Base-by-base conservation (phyloP, 208 protist genomes). In the Trypanosoma melophagium region DNA sequence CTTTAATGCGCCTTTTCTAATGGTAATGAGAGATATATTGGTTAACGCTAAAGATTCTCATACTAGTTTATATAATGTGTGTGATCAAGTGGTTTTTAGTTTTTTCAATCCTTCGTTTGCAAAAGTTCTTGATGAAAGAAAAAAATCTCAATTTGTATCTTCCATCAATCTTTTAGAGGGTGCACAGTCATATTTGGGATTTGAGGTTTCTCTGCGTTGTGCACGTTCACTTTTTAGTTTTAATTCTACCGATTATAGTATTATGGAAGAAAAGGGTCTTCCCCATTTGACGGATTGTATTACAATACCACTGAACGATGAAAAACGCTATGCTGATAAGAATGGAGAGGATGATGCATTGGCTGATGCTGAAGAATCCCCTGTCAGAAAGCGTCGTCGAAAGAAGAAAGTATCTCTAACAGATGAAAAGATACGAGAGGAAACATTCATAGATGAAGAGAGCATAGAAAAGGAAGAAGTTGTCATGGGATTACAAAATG, bases 101-200 rank as follows among this genome's bases (percentile, higher is more conserved):
- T 96, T 94, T 66, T 96, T 96, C 73, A 96, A 96, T 57, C 90
- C 90, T 22, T 22, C 74, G 0, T 87, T 73, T 57, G 87, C 90
- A 13, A 79, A 89, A 52, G 41, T 77, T 45, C 70, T 81, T 17
- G 87, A 93, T 63, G 61, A 72, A 9, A 74, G 76, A 58, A 28
- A 47, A 53, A 44, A 19, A 47, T 14, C 53, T 82, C 41, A 65
- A 58, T 21, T 76, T 80, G 53, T 66, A 69, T 40, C 74, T 41
- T 60, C 51, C 22, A 8, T 70, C 60, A 54, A 58, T 89, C 28
- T 78, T 53, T 69, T 93, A 19, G 77, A 69, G 17, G 87, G 87
- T 28, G 76, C 90, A 25, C 85, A 93, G 55, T 93, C 87, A 14
- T 87, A 83, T 73, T 60, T 92, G 21, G 90, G 90, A 21, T 94